Evolutionary conservation across 495 filamentous ascomycete species (phyloP).

Genomic region (Hypoxylon intermedium): DNA sequence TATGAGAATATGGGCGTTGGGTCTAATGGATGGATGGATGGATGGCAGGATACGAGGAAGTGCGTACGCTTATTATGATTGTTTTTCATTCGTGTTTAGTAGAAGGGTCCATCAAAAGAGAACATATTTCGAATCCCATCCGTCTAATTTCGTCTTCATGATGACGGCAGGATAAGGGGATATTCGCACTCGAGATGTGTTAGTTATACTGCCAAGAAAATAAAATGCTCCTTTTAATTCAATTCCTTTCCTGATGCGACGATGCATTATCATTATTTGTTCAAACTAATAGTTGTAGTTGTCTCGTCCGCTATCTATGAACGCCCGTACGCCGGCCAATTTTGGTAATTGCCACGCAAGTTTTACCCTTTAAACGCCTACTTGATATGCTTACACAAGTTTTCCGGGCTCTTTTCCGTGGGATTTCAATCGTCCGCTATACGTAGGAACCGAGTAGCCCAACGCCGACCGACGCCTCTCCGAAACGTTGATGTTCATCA

Average conservation of each 20-base stretch:
- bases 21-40: too few relatives aligned
- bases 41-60: neutral
- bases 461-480: neutral
- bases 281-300: neutral
- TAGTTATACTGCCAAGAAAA: neutral
- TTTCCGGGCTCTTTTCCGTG: too few relatives aligned
- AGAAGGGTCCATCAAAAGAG: too few relatives aligned
- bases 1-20: slow-evolving; percentile 4
- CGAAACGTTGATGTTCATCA: too few relatives aligned
- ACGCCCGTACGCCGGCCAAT: neutral
- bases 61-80: neutral
- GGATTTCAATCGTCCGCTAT: too few relatives aligned
- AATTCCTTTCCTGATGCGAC: neutral
- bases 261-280: neutral
- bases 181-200: too few relatives aligned
- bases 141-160: too few relatives aligned
- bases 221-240: neutral
- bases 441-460: too few relatives aligned
- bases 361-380: neutral
- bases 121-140: too few relatives aligned
- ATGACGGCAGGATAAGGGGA: too few relatives aligned
- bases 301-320: neutral
- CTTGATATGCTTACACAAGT: too few relatives aligned
- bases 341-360: neutral
- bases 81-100: neutral